phyloP scores from a whole-genome alignment of 106 monocot species.

The Allium cepa region DNA sequence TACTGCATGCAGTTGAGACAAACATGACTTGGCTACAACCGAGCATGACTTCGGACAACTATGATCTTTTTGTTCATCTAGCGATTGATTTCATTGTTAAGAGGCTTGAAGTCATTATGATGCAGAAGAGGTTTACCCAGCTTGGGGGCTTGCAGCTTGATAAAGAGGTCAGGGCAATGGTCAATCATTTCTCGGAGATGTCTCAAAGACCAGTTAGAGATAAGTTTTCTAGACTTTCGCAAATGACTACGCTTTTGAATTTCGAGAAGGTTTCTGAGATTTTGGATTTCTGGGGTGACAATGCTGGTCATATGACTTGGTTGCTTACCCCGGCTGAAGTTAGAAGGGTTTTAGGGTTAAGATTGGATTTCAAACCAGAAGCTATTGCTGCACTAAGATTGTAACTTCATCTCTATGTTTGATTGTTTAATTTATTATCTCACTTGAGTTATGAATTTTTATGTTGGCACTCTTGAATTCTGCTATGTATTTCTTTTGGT shows the following conservation, averaged over 20 bases:
- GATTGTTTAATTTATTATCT: too few relatives aligned
- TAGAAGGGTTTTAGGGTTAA: constrained; percentile 75
- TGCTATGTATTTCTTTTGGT: too few relatives aligned
- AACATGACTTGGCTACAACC: constrained; percentile 78
- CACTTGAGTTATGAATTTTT: too few relatives aligned
- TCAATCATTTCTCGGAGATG: constrained; percentile 90
- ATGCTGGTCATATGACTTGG: constrained; percentile 96
- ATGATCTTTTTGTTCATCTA: constrained; percentile 71
- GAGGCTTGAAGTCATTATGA: constrained; percentile 92
- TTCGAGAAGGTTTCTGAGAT: constrained; percentile 95
- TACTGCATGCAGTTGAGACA: constrained; percentile 60
- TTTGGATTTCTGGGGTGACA: constrained; percentile 96
- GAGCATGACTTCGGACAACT: constrained; percentile 63
- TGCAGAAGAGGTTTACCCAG: constrained; percentile 96
- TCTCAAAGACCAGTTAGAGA: constrained; percentile 88
- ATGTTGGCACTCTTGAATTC: too few relatives aligned
- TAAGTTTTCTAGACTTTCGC: constrained; percentile 87
- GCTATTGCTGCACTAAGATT: constrained; percentile 85
- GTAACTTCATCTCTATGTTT: constrained; percentile 8
- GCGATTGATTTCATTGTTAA: constrained; percentile 89
- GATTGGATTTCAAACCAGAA: constrained; percentile 86
- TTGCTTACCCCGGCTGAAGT: constrained; percentile 91
- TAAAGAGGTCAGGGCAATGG: constrained; percentile 79
- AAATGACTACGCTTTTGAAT: constrained; percentile 83
- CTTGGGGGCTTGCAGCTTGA: constrained; percentile 95